Evolutionary conservation across 2,329 filamentous ascomycete species (phyloP).

Genomic region (Rutstroemia sydowiana): DNA sequence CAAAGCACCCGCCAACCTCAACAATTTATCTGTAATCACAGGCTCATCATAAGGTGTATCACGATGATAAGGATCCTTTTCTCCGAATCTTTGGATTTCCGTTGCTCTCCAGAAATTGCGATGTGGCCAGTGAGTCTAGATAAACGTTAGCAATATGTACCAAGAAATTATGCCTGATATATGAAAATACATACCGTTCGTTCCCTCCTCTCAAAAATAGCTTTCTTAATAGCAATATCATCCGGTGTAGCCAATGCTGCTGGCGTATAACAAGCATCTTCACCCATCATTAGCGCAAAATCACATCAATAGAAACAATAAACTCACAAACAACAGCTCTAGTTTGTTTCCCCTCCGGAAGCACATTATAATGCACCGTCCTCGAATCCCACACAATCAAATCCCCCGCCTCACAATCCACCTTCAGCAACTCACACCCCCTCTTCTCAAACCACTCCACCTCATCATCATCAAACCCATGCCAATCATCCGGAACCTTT

Average conservation of each 20-base stretch:
- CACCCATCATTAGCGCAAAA: no score
- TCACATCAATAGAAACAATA: no score
- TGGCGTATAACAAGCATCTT: constrained; percentile 35
- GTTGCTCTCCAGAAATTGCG: no score
- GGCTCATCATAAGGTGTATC: no score
- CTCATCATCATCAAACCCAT: constrained; percentile 26
- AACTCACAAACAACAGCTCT: constrained; percentile 32
- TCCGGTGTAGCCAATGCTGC: constrained; percentile 28
- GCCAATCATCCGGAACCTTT: constrained; percentile 24
- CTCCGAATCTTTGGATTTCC: no score
- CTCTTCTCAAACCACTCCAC: constrained; percentile 31
- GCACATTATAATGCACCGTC: background rate
- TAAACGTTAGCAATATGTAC: no score
- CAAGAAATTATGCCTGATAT: no score
- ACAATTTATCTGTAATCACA: no score
- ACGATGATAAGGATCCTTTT: no score
- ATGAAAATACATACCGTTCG: no score
- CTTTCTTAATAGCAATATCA: constrained; percentile 21
- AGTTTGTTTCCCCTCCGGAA: constrained; percentile 26
- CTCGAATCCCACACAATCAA: constrained; percentile 33
- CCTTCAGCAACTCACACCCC: constrained; percentile 29
- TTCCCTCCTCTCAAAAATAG: constrained; percentile 26
- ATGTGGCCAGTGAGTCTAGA: no score
- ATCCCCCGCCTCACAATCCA: constrained; percentile 32
- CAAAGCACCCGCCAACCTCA: no score